A percentile compares a stretch with the other conserved stretches of the same genome.
These are phyloP conservation scores for Cladosporium sp. DNA, from an alignment of 2,329 filamentous ascomycete species.

Conservation along the genomic window DNA sequence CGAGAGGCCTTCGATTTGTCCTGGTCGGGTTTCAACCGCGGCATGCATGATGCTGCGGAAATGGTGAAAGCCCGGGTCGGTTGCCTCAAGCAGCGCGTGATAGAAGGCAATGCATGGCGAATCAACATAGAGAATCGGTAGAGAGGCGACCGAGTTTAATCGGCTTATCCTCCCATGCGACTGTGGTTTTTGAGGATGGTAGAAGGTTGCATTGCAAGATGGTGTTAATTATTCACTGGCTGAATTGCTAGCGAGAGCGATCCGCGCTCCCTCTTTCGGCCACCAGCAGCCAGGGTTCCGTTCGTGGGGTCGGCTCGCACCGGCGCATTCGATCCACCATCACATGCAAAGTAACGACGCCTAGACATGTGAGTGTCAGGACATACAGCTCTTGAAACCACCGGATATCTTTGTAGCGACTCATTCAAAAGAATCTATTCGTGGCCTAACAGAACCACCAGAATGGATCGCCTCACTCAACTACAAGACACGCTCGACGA, in stretches of 20 bases:
- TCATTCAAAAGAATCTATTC: no score
- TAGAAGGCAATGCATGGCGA: neutral
- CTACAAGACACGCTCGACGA: slow-evolving; percentile 81
- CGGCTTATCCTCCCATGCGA: slow-evolving; percentile 2
- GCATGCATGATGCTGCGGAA: neutral
- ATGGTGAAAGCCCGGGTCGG: neutral
- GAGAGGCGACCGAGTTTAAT: slow-evolving; percentile 5
- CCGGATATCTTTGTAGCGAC: no score
- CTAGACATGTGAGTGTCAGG: no score
- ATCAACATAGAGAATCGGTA: slow-evolving; percentile 3
- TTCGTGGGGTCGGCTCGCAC: neutral
- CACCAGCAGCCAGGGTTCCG: no score
- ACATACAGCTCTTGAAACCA: no score
- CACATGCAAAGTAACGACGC: neutral
- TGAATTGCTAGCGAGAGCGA: no score
- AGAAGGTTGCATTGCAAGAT: no score
- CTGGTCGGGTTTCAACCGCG: neutral
- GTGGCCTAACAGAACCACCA: neutral
- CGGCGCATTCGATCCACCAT: neutral
- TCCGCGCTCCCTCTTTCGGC: no score
- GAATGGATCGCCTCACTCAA: slow-evolving; percentile 67
- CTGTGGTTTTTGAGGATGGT: no score
- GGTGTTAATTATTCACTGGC: no score
- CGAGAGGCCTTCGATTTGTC: no score
- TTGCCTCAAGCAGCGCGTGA: neutral